Evolutionary conservation across 331 rosid genomes (phyloP), one percentile per base, ranked within the genome.

Genomic region (Erythrophleum ivorense): DNA sequence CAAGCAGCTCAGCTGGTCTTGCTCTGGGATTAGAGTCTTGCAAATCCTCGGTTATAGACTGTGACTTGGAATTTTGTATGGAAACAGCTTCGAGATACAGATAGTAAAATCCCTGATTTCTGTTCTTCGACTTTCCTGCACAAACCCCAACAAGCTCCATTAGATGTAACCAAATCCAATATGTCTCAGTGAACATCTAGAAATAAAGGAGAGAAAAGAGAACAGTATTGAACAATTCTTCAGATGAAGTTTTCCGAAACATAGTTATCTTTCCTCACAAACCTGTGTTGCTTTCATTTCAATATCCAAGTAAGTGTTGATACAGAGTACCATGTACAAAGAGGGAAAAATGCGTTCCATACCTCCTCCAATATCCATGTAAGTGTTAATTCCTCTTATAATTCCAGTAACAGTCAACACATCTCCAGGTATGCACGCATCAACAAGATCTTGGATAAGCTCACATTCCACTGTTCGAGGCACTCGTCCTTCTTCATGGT

Each of bases 351-450:
- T 40, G 49, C 55, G 60, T 77, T 64, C 2, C 73, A 75, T 86
- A 96, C 99, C 97, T 88, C 99, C 99, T 78, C 97, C 98, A 84
- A 93, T 89, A 87, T 96, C 99, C 97, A 96, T 92, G 91, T 92
- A 93, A 88, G 85, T 88, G 82, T 92, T 96, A 82, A 93, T 93
- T 83, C 94, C 98, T 87, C 91, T 91, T 76, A 93, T 88, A 62
- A 93, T 91, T 85, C 99, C 99, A 54, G 95, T 88, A 78, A 92
- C 98, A 77, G 98, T 93, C 88, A 96, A 96, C 84, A 93, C 97
- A 75, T 96, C 97, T 82, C 99, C 98, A 75, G 99, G 98, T 83
- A 93, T 92, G 91, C 98, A 93, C 18, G 90, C 90, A 89, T 93
- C 98, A 83, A 93, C 98, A 76, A 96, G 98, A 85, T 93, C 97